phyloP scores from a whole-genome alignment of 192 early-diverging fungal species.

The Backusella circina region DNA sequence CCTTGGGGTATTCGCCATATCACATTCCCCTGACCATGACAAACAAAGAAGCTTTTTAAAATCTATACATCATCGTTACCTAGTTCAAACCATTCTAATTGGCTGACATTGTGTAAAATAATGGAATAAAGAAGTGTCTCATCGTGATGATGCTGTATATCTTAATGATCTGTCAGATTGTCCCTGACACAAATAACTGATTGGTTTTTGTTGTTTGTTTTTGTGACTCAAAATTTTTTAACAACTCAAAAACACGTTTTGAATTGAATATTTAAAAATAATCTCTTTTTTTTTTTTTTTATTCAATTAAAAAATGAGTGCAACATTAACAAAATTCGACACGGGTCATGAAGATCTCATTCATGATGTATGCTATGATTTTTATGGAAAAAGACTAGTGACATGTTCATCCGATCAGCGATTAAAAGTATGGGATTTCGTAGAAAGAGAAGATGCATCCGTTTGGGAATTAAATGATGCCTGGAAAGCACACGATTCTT shows the following conservation, averaged over 20 bases:
- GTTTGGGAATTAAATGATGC: constrained; percentile 77
- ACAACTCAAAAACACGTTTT: not conserved
- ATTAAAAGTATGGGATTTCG: constrained; percentile 91
- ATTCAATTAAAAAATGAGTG: constrained; percentile 33
- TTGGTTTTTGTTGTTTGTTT: not conserved
- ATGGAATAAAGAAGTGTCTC: no score
- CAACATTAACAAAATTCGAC: constrained; percentile 53
- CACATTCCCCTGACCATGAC: no score
- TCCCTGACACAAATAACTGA: no score
- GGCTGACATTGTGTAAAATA: no score
- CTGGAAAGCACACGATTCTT: constrained; percentile 88
- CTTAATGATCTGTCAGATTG: no score
- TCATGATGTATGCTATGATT: constrained; percentile 89
- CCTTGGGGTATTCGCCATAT: no score
- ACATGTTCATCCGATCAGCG: constrained; percentile 92
- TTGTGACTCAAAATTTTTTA: not conserved
- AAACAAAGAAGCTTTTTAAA: no score
- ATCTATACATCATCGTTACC: no score
- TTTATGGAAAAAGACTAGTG: constrained; percentile 86
- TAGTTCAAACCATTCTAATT: no score
- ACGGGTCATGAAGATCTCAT: constrained; percentile 90
- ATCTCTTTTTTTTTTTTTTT: not conserved
- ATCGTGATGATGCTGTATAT: no score
- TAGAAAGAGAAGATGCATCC: constrained; percentile 49
- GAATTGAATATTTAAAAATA: not conserved